These are phyloP conservation scores for Jatropha multifida DNA, from an alignment of 441 rosid genomes.

Conservation along the genomic window DNA sequence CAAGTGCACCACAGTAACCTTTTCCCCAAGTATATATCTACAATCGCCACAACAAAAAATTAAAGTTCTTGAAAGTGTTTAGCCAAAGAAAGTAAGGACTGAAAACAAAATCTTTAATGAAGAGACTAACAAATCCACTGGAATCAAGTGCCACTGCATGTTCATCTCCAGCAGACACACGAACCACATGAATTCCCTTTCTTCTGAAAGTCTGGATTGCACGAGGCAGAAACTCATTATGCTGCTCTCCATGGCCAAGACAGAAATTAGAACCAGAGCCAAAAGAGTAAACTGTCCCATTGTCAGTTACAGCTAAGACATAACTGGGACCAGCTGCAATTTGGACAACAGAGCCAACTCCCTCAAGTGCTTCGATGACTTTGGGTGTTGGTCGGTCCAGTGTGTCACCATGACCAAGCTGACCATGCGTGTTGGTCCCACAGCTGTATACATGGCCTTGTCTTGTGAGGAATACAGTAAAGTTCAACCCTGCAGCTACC, in stretches of 20 bases:
- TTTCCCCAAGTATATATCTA: constrained; percentile 98
- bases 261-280: constrained; percentile 91
- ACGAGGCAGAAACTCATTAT: constrained; percentile 78
- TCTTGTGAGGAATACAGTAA: constrained; percentile 78
- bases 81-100: constrained; percentile 14
- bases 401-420: constrained; percentile 90
- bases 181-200: constrained; percentile 66
- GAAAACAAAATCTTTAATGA: constrained; percentile 7
- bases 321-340: constrained; percentile 92
- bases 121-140: constrained; percentile 69
- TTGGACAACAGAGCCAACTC: constrained; percentile 65
- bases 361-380: constrained; percentile 49
- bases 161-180: constrained; percentile 97
- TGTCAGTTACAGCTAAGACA: constrained; percentile 60
- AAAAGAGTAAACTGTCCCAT: constrained; percentile 80
- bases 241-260: constrained; percentile 98
- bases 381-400: constrained; percentile 74
- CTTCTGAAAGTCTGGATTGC: constrained; percentile 68
- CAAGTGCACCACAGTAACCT: constrained; percentile 96
- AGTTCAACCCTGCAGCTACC: constrained; percentile 92
- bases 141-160: constrained; percentile 96
- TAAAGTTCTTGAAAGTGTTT: not conserved
- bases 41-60: constrained; percentile 25
- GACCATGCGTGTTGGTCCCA: constrained; percentile 81
- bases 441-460: constrained; percentile 75